Percentiles rank a stretch among this genome's conserved stretches.
Evolutionary conservation across 805 yeast species (phyloP).

Genomic region (Jamesozyma jinghongensis): DNA sequence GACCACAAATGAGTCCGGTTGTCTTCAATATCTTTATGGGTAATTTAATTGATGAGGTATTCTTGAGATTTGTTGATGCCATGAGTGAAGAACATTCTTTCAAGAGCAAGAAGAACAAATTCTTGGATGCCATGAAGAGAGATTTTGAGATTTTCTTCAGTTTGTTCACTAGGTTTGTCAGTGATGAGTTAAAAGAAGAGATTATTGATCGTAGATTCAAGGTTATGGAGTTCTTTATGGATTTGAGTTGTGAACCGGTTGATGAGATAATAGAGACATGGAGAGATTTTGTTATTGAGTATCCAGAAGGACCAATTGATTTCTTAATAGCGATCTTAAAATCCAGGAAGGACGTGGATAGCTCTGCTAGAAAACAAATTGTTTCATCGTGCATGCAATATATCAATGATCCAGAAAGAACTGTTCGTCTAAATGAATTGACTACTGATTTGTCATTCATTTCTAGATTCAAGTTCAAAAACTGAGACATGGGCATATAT

Average conservation of each 20-base stretch:
- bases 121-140: conserved; percentile 43
- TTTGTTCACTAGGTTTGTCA: conserved; percentile 39
- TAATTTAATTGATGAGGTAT: conserved; percentile 42
- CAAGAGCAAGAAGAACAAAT: conserved; percentile 36
- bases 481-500: neutral
- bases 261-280: conserved; percentile 48
- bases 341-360: conserved; percentile 33
- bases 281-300: conserved; percentile 51
- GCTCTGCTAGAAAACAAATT: conserved; percentile 19
- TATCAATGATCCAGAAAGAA: conserved; percentile 16
- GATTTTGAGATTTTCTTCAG: conserved; percentile 53
- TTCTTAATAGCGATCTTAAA: conserved; percentile 57
- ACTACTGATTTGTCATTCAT: conserved; percentile 8
- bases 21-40: conserved; percentile 47
- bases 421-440: conserved; percentile 5
- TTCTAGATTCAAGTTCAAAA: conserved; percentile 5
- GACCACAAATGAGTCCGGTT: conserved; percentile 42
- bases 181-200: conserved; percentile 29
- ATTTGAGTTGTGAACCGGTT: conserved; percentile 40
- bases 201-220: conserved; percentile 42
- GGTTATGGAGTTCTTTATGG: conserved; percentile 54
- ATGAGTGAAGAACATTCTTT: conserved; percentile 36
- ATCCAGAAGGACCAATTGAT: conserved; percentile 70
- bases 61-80: conserved; percentile 41
- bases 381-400: conserved; percentile 13